Evolutionary conservation across 2,329 filamentous ascomycete genomes (phyloP).

Genomic region (Aspergillus sp.): DNA sequence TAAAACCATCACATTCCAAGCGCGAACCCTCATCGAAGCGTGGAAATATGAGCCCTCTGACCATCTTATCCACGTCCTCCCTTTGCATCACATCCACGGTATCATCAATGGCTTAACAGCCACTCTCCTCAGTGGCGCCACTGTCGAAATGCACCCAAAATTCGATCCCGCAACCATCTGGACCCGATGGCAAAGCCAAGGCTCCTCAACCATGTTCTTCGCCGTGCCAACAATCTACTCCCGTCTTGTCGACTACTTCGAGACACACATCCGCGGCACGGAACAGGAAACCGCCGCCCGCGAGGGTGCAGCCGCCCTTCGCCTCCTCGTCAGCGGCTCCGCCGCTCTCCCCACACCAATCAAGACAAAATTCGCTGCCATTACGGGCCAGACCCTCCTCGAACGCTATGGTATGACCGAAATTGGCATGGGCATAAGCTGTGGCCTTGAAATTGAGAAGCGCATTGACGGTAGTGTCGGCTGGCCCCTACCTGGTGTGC

Average conservation of each 20-base stretch:
- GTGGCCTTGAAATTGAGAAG: conserved; percentile 44
- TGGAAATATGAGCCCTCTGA: conserved; percentile 43
- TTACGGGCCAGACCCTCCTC: conserved; percentile 49
- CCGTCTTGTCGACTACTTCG: conserved; percentile 52
- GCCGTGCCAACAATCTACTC: conserved; percentile 59
- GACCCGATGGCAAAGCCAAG: conserved; percentile 49
- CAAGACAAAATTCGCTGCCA: conserved; percentile 46
- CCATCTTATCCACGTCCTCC: conserved; percentile 55
- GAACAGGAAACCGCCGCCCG: conserved; percentile 38
- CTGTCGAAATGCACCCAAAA: conserved; percentile 54
- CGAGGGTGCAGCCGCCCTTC: conserved; percentile 38
- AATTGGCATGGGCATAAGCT: conserved; percentile 55
- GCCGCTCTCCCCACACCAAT: conserved; percentile 49
- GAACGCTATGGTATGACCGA: conserved; percentile 58
- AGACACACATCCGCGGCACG: conserved; percentile 43
- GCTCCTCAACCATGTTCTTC: conserved; percentile 53
- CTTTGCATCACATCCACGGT: conserved; percentile 57
- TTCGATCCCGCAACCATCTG: conserved; percentile 53
- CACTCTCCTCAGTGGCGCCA: conserved; percentile 50
- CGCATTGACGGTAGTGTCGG: conserved; percentile 55
- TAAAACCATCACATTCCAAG: conserved; percentile 44
- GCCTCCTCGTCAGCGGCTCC: conserved; percentile 48
- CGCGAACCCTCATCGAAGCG: conserved; percentile 34
- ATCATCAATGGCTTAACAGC: conserved; percentile 56
- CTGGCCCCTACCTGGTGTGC: conserved; percentile 52